Percentiles rank a stretch among this genome's conserved stretches.
These are phyloP conservation scores for Penicillium bovifimosum DNA, from an alignment of 495 filamentous ascomycete genomes.

Conservation along the genomic window DNA sequence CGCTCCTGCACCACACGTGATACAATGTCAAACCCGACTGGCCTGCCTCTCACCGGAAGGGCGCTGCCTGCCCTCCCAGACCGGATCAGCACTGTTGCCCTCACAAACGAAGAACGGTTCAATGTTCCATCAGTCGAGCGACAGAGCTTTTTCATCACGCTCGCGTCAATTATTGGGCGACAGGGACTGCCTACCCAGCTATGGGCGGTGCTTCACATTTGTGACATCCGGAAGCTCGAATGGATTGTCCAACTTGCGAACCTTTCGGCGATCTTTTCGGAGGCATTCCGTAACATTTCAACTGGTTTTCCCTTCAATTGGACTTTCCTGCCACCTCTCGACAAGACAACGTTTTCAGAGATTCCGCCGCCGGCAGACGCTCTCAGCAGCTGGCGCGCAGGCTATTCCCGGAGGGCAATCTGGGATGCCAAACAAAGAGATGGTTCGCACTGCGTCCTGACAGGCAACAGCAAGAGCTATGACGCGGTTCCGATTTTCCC, in stretches of 20 bases:
- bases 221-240: conserved; percentile 7
- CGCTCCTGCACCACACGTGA: no score
- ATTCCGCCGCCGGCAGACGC: not conserved
- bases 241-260: not conserved
- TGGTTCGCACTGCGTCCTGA: conserved; percentile 8
- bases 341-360: not conserved
- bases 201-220: conserved; percentile 12
- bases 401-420: not conserved
- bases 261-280: not conserved
- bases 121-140: not conserved
- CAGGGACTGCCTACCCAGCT: not conserved
- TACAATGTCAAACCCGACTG: not conserved
- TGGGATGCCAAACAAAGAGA: conserved; percentile 8
- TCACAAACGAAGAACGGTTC: not conserved
- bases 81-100: not conserved
- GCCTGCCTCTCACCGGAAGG: not conserved
- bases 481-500: conserved; percentile 3
- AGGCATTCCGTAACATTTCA: not conserved
- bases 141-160: not conserved
- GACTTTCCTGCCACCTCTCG: not conserved
- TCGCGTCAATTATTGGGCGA: not conserved
- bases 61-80: no score
- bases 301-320: conserved; percentile 3
- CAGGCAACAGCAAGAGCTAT: conserved; percentile 3
- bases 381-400: not conserved